Conservation (phyloP, 805 yeast species). For the Teunomyces tritomae region DNA sequence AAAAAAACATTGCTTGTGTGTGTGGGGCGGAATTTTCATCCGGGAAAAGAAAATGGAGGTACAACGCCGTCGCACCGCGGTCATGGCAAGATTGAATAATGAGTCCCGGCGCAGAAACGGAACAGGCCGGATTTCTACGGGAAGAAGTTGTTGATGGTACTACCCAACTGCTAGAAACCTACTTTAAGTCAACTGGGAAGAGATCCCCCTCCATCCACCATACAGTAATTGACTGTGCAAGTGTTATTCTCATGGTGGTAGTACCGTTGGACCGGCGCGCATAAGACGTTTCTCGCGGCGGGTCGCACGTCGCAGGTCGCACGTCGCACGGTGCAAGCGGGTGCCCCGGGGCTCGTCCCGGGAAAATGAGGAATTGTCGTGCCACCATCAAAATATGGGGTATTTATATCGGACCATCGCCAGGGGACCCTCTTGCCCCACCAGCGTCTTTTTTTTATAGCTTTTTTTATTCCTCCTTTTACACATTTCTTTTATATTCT, state of each 20-base stretch:
- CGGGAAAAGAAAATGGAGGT: neutral
- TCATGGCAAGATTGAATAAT: no score
- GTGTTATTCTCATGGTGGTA: neutral
- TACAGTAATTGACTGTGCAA: neutral
- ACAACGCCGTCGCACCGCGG: neutral
- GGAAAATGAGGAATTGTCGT: neutral
- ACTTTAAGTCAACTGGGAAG: no score
- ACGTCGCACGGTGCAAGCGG: neutral
- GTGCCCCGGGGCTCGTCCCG: conserved; percentile 1
- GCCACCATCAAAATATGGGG: conserved; percentile 4
- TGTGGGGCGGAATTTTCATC: neutral
- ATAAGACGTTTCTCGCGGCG: no score
- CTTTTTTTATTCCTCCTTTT: neutral
- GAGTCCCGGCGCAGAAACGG: no score
- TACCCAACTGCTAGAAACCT: no score
- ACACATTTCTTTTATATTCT: neutral
- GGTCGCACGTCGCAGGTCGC: no score
- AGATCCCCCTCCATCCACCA: no score
- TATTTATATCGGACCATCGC: neutral
- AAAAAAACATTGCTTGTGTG: neutral
- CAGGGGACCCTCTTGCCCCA: neutral
- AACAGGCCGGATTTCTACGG: no score
- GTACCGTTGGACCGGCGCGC: neutral
- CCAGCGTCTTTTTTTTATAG: neutral
- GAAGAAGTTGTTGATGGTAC: no score